Conservation (phyloP, 768 basidiomycete genomes). For the Pluteus cervinus region DNA sequence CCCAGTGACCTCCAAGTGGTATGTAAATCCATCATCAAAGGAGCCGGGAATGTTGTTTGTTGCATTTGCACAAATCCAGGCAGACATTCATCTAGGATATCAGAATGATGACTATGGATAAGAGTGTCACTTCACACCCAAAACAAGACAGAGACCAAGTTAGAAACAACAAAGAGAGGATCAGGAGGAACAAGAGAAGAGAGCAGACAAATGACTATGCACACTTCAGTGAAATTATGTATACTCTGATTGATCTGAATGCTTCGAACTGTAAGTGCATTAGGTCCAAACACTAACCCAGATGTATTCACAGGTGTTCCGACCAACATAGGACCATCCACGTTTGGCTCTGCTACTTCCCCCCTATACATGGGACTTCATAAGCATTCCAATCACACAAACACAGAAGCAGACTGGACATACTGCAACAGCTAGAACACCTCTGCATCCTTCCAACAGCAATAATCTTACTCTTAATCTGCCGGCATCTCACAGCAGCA, state of each 20-base stretch:
- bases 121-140: too few relatives aligned
- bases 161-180: too few relatives aligned
- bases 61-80: slow-evolving; percentile 50
- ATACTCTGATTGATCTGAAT: slow-evolving; percentile 54
- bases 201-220: slow-evolving; percentile 23
- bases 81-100: slow-evolving; percentile 68
- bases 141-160: too few relatives aligned
- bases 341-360: slow-evolving; percentile 65
- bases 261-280: slow-evolving; percentile 58
- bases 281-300: slow-evolving; percentile 29
- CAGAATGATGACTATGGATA: slow-evolving; percentile 53
- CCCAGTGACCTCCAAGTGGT: too few relatives aligned
- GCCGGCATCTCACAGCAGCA: slow-evolving; percentile 51
- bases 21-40: too few relatives aligned
- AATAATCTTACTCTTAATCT: slow-evolving; percentile 90
- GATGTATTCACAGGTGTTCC: slow-evolving; percentile 17
- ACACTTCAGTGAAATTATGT: slow-evolving; percentile 73
- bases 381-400: slow-evolving; percentile 1
- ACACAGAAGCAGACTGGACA: slow-evolving; percentile 17
- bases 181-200: slow-evolving; percentile 3
- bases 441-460: slow-evolving; percentile 88
- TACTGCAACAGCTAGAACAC: slow-evolving; percentile 87
- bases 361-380: slow-evolving; percentile 40
- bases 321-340: slow-evolving; percentile 23
- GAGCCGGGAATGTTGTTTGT: slow-evolving; percentile 48